Percentiles rank a stretch among this genome's conserved stretches.
Evolutionary conservation across 2,329 filamentous ascomycete genomes (phyloP).

Genomic region (Botrytis elliptica): DNA sequence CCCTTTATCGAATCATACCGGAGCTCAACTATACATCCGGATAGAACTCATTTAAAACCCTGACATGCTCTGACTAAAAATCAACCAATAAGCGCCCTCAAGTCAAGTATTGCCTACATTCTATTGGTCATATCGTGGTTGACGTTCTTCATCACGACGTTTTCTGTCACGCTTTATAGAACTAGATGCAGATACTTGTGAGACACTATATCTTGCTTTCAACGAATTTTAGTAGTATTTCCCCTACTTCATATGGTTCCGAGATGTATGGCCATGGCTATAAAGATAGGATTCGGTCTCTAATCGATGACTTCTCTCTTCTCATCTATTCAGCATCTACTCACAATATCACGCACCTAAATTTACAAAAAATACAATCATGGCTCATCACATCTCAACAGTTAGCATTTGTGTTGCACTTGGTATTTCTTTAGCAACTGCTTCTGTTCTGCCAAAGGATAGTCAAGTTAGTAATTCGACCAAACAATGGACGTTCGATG

Average conservation of each 20-base stretch:
- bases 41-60: too few relatives aligned
- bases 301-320: not conserved
- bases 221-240: not conserved
- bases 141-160: not conserved
- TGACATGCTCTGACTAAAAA: too few relatives aligned
- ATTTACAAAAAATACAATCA: not conserved
- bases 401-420: not conserved
- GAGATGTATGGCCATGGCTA: not conserved
- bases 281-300: not conserved
- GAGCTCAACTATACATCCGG: not conserved
- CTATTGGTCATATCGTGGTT: not conserved
- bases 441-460: not conserved
- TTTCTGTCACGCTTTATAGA: not conserved
- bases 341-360: not conserved
- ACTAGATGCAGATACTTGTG: not conserved
- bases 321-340: not conserved
- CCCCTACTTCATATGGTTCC: not conserved
- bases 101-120: too few relatives aligned
- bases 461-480: not conserved
- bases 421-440: not conserved
- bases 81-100: too few relatives aligned
- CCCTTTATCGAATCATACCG: not conserved
- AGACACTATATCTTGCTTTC: too few relatives aligned
- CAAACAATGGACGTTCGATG: constrained; percentile 17
- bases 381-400: not conserved